A percentile compares a stretch with the other conserved stretches of the same genome.
Evolutionary conservation across 495 filamentous ascomycete species (phyloP).

Genomic region (Aspergillus hancockii): DNA sequence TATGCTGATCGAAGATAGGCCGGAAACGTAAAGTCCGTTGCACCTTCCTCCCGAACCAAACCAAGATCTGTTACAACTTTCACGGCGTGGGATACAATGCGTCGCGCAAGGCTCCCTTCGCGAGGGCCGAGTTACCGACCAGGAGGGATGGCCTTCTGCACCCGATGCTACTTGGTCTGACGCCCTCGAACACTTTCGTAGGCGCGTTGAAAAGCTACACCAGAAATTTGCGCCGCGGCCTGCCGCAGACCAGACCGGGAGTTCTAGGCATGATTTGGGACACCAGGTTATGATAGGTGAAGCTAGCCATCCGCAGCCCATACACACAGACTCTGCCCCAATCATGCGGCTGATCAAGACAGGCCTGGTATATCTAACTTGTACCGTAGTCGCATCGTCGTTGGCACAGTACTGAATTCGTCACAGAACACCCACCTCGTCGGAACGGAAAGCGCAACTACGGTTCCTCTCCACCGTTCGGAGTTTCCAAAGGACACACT

Average conservation of each 20-base stretch:
- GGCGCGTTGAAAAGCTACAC: too few species aligned
- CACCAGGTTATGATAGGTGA: too few species aligned
- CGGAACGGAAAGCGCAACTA: background rate
- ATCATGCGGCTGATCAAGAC: background rate
- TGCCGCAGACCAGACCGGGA: too few species aligned
- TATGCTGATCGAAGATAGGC: background rate
- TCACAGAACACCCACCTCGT: background rate
- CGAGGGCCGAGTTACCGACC: too few species aligned
- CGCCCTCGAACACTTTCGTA: too few species aligned
- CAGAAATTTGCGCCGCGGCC: too few species aligned
- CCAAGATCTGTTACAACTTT: background rate
- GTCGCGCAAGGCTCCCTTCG: background rate
- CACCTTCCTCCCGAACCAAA: background rate
- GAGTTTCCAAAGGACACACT: background rate
- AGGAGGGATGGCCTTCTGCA: too few species aligned
- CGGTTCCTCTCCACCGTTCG: too few species aligned
- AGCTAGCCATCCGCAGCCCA: background rate
- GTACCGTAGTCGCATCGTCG: background rate
- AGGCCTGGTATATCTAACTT: background rate
- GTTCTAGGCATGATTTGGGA: background rate
- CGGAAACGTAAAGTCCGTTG: background rate
- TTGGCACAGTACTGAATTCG: background rate
- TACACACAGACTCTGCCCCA: background rate
- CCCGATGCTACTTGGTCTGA: too few species aligned
- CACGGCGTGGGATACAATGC: background rate